These are phyloP conservation scores for Colletotrichum sp. DNA, from an alignment of 2,329 filamentous ascomycete genomes.

Conservation along the genomic window DNA sequence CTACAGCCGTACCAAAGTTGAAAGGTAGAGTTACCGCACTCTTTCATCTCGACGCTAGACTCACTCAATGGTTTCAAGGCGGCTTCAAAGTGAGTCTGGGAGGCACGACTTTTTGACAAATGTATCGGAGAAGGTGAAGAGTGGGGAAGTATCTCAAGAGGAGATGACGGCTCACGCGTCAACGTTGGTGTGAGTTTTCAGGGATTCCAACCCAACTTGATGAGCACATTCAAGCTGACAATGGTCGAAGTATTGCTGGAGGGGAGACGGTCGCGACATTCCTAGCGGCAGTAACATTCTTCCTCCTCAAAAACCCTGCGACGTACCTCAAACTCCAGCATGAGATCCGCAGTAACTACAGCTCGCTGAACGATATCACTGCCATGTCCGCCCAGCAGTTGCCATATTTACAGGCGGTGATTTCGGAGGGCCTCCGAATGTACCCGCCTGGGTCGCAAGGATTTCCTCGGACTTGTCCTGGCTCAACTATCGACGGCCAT, in stretches of 20 bases:
- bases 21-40: not conserved
- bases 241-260: not conserved
- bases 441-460: slow-evolving; percentile 45
- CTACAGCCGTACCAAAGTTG: not conserved
- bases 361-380: slow-evolving; percentile 23
- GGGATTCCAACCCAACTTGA: not conserved
- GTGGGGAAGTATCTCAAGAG: slow-evolving; percentile 21
- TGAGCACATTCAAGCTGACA: not conserved
- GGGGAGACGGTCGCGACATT: slow-evolving; percentile 4
- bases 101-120: not conserved
- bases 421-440: slow-evolving; percentile 61
- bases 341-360: slow-evolving; percentile 46
- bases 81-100: not conserved
- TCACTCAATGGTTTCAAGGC: not conserved
- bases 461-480: not conserved
- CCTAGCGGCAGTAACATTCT: not conserved
- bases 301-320: not conserved
- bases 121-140: not conserved
- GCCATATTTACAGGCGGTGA: slow-evolving; percentile 60
- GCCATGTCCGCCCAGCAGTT: slow-evolving; percentile 54
- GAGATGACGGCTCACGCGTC: slow-evolving; percentile 33
- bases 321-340: slow-evolving; percentile 42
- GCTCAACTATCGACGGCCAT: not conserved
- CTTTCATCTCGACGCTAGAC: not conserved
- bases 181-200: slow-evolving; percentile 26